A percentile compares a stretch with the other conserved stretches of the same genome.
These are phyloP conservation scores for Magnaporthiopsis incrustans DNA, from an alignment of 2,329 filamentous ascomycete species.

Conservation along the genomic window DNA sequence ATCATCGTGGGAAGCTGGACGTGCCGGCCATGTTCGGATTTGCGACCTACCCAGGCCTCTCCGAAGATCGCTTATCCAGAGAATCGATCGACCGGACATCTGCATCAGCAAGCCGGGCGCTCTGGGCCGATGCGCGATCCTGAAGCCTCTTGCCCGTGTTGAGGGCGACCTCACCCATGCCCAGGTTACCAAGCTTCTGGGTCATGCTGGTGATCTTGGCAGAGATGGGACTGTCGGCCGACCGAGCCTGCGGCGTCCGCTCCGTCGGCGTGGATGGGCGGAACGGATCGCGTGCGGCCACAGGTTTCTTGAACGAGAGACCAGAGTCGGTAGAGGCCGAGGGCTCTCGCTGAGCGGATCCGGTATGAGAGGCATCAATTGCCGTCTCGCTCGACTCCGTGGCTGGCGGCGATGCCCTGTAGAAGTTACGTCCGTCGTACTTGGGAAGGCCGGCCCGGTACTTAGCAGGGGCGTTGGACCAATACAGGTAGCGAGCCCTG, in stretches of 20 bases:
- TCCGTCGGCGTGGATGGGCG: slow-evolving; percentile 7
- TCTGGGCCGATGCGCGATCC: not conserved
- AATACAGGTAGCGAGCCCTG: slow-evolving; percentile 51
- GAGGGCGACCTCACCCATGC: not conserved
- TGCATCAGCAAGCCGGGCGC: not conserved
- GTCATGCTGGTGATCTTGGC: slow-evolving; percentile 3
- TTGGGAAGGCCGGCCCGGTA: slow-evolving; percentile 48
- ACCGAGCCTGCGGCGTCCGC: not conserved
- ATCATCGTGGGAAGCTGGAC: not conserved
- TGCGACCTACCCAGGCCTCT: slow-evolving; percentile 3
- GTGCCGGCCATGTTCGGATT: not conserved
- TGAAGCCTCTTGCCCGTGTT: slow-evolving; percentile 1
- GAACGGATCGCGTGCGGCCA: slow-evolving; percentile 4
- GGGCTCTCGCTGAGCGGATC: not conserved
- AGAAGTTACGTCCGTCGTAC: slow-evolving; percentile 59
- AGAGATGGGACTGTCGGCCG: not conserved
- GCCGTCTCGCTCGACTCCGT: slow-evolving; percentile 7
- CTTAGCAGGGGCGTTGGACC: slow-evolving; percentile 46
- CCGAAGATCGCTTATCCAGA: slow-evolving; percentile 4
- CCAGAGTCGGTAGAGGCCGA: slow-evolving; percentile 3
- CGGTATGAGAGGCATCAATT: not conserved
- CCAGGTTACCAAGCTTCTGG: not conserved
- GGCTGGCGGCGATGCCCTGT: slow-evolving; percentile 41
- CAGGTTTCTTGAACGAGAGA: not conserved
- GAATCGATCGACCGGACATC: slow-evolving; percentile 5